Conservation (phyloP, 768 basidiomycete species). For the Rhizopogon vinicolor region DNA sequence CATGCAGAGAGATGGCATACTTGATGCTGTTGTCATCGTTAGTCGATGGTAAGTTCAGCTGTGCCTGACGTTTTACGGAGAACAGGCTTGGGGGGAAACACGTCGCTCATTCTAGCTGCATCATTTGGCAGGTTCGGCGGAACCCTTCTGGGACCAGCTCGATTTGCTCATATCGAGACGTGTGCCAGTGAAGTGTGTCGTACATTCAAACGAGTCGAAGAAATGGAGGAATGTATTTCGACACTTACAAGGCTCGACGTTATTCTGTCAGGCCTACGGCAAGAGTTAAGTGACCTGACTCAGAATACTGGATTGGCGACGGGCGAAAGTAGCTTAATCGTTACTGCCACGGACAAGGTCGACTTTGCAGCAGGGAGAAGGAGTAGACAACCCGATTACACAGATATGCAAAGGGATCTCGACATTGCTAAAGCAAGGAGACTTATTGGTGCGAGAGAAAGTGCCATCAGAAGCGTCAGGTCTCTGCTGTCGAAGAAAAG, state of each 20-base stretch:
- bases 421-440: conserved; percentile 64
- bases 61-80: too few relatives aligned
- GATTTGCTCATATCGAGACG: conserved; percentile 75
- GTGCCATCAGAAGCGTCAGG: conserved; percentile 61
- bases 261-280: conserved; percentile 51
- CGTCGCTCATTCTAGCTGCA: background rate
- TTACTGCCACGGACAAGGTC: background rate
- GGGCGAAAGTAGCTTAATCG: background rate
- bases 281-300: conserved; percentile 25
- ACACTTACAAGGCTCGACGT: conserved; percentile 59
- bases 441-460: conserved; percentile 66
- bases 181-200: conserved; percentile 74
- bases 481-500: conserved; percentile 41
- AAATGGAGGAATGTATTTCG: conserved; percentile 56
- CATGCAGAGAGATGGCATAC: conserved; percentile 63
- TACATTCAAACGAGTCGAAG: conserved; percentile 61
- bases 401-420: conserved; percentile 27
- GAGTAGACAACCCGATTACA: conserved; percentile 42
- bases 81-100: background rate
- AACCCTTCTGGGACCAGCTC: conserved; percentile 67
- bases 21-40: conserved; percentile 79
- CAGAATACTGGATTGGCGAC: background rate
- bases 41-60: conserved; percentile 60
- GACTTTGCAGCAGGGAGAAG: conserved; percentile 6
- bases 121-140: conserved; percentile 64